phyloP scores from a whole-genome alignment of 495 filamentous ascomycete species.

The Lophiostoma macrostomum region DNA sequence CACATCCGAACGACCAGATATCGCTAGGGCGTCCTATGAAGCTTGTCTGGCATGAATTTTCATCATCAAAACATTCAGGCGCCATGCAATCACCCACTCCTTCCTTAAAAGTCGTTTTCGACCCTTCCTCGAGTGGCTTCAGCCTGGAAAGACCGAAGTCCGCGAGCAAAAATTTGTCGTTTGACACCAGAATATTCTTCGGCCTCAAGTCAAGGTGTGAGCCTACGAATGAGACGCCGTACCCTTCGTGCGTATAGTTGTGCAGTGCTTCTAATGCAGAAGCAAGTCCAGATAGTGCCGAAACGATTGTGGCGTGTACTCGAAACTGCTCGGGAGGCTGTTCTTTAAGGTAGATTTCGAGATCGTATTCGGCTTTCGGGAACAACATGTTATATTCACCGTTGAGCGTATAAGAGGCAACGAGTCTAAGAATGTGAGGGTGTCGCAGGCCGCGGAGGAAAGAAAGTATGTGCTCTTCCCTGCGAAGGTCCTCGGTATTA shows the following conservation, averaged over 20 bases:
- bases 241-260: neutral
- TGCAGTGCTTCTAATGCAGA: neutral
- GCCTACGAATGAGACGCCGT: neutral
- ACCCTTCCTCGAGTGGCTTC: neutral
- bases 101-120: neutral
- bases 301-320: no score
- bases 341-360: no score
- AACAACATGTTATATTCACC: no score
- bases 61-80: slow-evolving; percentile 1
- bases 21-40: neutral
- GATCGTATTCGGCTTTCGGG: no score
- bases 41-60: neutral
- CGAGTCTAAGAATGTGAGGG: no score
- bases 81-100: neutral
- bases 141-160: slow-evolving; percentile 1
- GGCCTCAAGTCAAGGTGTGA: slow-evolving; percentile 8
- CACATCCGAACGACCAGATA: slow-evolving; percentile 7
- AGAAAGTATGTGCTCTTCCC: no score
- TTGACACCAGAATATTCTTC: neutral
- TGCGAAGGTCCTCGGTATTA: no score
- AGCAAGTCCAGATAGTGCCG: neutral
- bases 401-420: no score
- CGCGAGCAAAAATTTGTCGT: neutral
- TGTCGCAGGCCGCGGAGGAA: no score
- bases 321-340: no score